Evolutionary conservation across 2,329 filamentous ascomycete genomes (phyloP), one percentile per base, ranked within the genome.

Genomic region (Meredithiella fracta): DNA sequence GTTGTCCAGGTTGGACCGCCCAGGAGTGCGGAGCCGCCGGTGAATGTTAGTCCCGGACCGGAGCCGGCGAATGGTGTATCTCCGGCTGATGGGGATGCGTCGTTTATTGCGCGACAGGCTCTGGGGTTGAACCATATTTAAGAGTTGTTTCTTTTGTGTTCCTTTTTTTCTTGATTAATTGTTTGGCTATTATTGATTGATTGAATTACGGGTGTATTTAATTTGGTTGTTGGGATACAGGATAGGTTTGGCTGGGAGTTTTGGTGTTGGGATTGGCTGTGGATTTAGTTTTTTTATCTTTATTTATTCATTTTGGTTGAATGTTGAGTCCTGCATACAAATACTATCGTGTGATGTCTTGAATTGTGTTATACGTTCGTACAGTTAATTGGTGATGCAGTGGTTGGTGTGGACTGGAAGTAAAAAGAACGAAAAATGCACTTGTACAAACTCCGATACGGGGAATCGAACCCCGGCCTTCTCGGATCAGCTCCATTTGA

Each of bases 391-490:
- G n/a, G 3, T 38, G 37, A 38, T 38, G 37, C 2, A 11, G 11
- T 14, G 3, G n/a, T 38, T 38, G 11, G 2, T 38, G 37, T 38
- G 37, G n/a, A 38, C n/a, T n/a, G n/a, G n/a, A 44, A 44, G 20
- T 8, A 44, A 17, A 22, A 44, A n/a, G n/a, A 22, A 20, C 15
- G 17, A 44, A 44, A 20, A 44, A 15, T 20, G 2, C 14, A 22
- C 1, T 44, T n/a, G n/a, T n/a, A n/a, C n/a, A n/a, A n/a, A n/a
- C 58, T 62, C 60, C 60, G 60, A 56, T 59, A 60, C 60, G 53
- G 60, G 60, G 60, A 62, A 61, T 61, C 58, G 59, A 62, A 62
- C 60, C 60, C 60, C 54, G 60, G 59, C 58, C 60, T 59, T 54
- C 59, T 57, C 60, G 60, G 60, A 51, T 37, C 49, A 20, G 8